These are phyloP conservation scores for Priceomyces fermenticarens DNA, from an alignment of 805 yeast species.

Conservation along the genomic window DNA sequence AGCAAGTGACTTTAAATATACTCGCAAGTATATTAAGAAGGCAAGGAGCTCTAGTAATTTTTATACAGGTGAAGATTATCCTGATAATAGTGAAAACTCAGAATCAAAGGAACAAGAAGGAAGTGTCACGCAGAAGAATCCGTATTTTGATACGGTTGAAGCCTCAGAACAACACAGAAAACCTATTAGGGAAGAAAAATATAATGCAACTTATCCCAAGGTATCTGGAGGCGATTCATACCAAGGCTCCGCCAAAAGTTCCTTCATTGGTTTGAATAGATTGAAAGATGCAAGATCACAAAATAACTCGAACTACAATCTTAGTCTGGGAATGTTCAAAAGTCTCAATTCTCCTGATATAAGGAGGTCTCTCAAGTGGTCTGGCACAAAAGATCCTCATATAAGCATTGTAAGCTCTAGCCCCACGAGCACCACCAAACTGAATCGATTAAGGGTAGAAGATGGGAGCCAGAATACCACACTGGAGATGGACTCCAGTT, in stretches of 20 bases:
- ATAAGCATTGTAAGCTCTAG: neutral
- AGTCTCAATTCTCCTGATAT: slow-evolving; percentile 23
- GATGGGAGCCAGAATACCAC: neutral
- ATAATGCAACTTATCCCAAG: slow-evolving; percentile 35
- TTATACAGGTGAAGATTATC: slow-evolving; percentile 10
- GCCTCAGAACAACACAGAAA: neutral
- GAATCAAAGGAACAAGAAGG: slow-evolving; percentile 17
- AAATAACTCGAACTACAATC: slow-evolving; percentile 16
- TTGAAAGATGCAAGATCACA: slow-evolving; percentile 28
- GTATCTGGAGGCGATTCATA: slow-evolving; percentile 13
- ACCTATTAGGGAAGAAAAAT: slow-evolving; percentile 7
- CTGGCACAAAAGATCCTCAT: neutral
- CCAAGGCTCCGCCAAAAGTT: slow-evolving; percentile 26
- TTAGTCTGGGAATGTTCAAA: slow-evolving; percentile 13
- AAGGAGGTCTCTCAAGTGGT: slow-evolving; percentile 12
- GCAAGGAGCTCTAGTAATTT: slow-evolving; percentile 37
- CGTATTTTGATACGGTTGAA: slow-evolving; percentile 20
- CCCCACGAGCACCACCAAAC: neutral
- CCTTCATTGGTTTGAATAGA: slow-evolving; percentile 37
- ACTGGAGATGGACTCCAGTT: slow-evolving; percentile 1
- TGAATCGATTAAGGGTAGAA: neutral
- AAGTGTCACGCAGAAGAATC: slow-evolving; percentile 23
- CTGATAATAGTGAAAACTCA: slow-evolving; percentile 6
- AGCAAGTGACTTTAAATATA: neutral
- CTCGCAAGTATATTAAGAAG: slow-evolving; percentile 18